Evolutionary conservation across 805 yeast species (phyloP), one percentile per base, ranked within the genome.

Genomic region (Candida fluviatilis): DNA sequence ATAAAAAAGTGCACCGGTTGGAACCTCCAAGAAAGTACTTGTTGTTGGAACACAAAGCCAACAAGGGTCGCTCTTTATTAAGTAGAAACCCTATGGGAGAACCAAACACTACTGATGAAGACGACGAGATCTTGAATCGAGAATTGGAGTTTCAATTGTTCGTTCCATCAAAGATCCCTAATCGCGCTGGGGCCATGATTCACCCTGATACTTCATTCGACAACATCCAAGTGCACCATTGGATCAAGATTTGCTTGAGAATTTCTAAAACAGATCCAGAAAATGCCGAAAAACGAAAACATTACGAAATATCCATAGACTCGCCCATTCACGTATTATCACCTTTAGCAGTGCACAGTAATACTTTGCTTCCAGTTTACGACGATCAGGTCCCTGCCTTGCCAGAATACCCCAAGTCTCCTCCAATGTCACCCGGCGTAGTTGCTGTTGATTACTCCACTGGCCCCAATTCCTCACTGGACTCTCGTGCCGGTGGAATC

Each of bases 221-320:
- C 17, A 80, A 80, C 49, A 88, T 93, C 45, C 90, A 88, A 62
- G 75, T 93, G 5, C 91, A 86, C 52, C 99, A 93, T 62, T 93
- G 99, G 97, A 80, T 93, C 51, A 93, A 93, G 62, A 75, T 93
- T 12, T 84, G 95, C 46, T 63, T 93, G 37, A 66, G 98, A 36
- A 68, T 93, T 28, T 85, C 95, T 4, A 77, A 75, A 47, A 54
- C 71, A n/a, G 80, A 84, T 31, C 75, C 80, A 2, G 68, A 71
- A 2, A 62, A 66, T 32, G 58, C 65, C 3, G 69, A 50, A 13
- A 86, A 86, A 54, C 69, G 95, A 33, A 93, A 90, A 56, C 97
- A 89, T 55, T 93, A 84, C 56, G 99, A 93, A 64, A 85, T 93
- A 32, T 81, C 88, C 41, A 91, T 93, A 40, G 99, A 93, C 60